These are phyloP conservation scores for Corinectria fuckeliana DNA, from an alignment of 2,329 filamentous ascomycete genomes.

Conservation along the genomic window DNA sequence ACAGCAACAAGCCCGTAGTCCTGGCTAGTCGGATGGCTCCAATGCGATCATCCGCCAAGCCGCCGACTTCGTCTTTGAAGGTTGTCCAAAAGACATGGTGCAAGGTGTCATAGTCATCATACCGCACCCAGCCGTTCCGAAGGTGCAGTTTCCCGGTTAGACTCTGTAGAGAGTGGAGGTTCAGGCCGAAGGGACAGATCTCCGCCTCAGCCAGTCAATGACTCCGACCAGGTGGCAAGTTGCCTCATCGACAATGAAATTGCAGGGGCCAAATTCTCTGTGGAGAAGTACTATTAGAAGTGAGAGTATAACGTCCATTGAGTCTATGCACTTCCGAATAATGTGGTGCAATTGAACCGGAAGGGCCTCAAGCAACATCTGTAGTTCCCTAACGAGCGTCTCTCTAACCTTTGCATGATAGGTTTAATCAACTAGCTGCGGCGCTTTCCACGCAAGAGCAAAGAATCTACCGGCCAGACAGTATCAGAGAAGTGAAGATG, in stretches of 20 bases:
- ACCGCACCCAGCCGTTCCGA: constrained; percentile 42
- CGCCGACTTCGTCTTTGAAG: constrained; percentile 39
- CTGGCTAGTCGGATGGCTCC: constrained; percentile 42
- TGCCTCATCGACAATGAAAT: constrained; percentile 49
- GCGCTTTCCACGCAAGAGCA: too few relatives aligned
- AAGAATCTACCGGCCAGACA: too few relatives aligned
- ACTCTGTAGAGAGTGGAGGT: constrained; percentile 44
- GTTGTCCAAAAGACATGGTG: constrained; percentile 43
- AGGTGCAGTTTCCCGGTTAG: constrained; percentile 46
- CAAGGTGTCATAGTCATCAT: constrained; percentile 42
- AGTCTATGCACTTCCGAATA: constrained; percentile 40
- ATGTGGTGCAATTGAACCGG: constrained; percentile 43
- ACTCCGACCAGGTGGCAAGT: constrained; percentile 47
- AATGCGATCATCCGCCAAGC: constrained; percentile 34
- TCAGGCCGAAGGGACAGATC: constrained; percentile 48
- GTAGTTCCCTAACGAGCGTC: too few relatives aligned
- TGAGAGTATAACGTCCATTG: constrained; percentile 43
- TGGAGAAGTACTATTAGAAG: constrained; percentile 50
- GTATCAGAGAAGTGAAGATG: too few relatives aligned
- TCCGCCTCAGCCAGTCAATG: constrained; percentile 50
- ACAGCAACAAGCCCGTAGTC: constrained; percentile 43
- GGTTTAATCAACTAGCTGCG: too few relatives aligned
- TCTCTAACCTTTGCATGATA: too few relatives aligned
- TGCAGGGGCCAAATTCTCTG: constrained; percentile 44
- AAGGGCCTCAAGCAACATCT: constrained; percentile 22